phyloP scores from a whole-genome alignment of 805 yeast species.

The Barnettozyma siamensis region DNA sequence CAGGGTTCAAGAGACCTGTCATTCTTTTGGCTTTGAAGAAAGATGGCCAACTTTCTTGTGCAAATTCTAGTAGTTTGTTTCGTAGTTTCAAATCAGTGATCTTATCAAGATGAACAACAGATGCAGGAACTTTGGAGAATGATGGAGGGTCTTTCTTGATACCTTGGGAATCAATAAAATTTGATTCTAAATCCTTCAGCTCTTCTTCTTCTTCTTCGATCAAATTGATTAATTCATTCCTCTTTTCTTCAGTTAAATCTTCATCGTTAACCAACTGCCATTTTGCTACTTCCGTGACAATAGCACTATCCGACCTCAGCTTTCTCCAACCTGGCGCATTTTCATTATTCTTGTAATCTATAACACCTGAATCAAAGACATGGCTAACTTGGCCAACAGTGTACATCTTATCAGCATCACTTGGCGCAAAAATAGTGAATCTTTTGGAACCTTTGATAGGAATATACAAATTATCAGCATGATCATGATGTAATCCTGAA shows the following conservation, averaged over 20 bases:
- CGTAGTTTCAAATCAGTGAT: slow-evolving; percentile 28
- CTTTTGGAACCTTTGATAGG: slow-evolving; percentile 56
- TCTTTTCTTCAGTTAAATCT: slow-evolving; percentile 18
- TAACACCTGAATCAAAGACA: slow-evolving; percentile 56
- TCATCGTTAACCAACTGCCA: slow-evolving; percentile 35
- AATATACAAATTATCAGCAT: slow-evolving; percentile 69
- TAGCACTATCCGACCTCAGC: slow-evolving; percentile 57
- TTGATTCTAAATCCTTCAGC: slow-evolving; percentile 14
- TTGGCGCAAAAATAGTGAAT: slow-evolving; percentile 63
- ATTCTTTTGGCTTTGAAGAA: slow-evolving; percentile 37
- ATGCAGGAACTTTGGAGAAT: slow-evolving; percentile 59
- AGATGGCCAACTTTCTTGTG: slow-evolving; percentile 43
- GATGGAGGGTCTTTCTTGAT: slow-evolving; percentile 56
- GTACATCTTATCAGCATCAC: slow-evolving; percentile 49
- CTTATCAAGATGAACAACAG: slow-evolving; percentile 54
- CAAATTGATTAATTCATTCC: slow-evolving; percentile 18
- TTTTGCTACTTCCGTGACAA: slow-evolving; percentile 41
- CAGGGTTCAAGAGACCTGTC: slow-evolving; percentile 48
- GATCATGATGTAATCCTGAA: slow-evolving; percentile 77
- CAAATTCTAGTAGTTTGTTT: slow-evolving; percentile 29
- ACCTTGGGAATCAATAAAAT: slow-evolving; percentile 15
- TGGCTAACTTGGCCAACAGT: slow-evolving; percentile 59
- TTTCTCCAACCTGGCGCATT: slow-evolving; percentile 60
- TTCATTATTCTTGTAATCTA: slow-evolving; percentile 51
- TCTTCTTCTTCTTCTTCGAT: slow-evolving; percentile 27